Evolutionary conservation across 2,329 filamentous ascomycete genomes (phyloP), one percentile per base, ranked within the genome.

Genomic region (Colletotrichum sansevieriae): DNA sequence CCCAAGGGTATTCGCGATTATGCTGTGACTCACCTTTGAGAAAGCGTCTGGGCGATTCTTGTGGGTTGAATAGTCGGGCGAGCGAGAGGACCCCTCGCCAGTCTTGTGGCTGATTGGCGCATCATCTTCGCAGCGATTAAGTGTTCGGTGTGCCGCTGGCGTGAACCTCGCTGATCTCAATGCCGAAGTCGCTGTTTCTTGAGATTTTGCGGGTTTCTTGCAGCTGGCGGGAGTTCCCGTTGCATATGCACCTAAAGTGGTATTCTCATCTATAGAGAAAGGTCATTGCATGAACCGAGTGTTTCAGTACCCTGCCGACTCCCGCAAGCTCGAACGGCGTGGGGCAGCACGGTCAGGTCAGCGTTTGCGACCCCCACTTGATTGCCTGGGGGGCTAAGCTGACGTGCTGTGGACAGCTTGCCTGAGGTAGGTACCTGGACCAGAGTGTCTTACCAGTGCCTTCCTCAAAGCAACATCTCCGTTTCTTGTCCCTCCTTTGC

Each of bases 401-500:
- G 29, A 8, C 29, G 29, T 3, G 7, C 51, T 70, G 63, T 67
- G 67, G 67, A 70, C 67, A 70, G 58, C 63, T 68, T 70, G 67
- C 64, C 33, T 63, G 44, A 65, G 49, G 35, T 68, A 29, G 55
- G 43, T 68, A 29, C 44, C 51, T 13, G 43, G 4, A 46, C 3
- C 15, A 5, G n/a, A n/a, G 13, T 37, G 37, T n/a, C 33, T 3
- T 12, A 39, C 33, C 29, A 8, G 51, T 55, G 29, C 37, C 43
- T 61, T 67, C 22, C 18, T 54, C 62, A 66, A 52, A 60, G 29
- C 58, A 56, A 65, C 67, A 56, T 52, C 49, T 65, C 51, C 46
- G 65, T 58, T 55, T 67, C 51, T 29, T 65, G 63, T 66, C 65
- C 60, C 60, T 65, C 55, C 58, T 71, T 71, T 67, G 54, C 41